Conservation (phyloP, 2,329 filamentous ascomycete species). For the Periconia sp. region DNA sequence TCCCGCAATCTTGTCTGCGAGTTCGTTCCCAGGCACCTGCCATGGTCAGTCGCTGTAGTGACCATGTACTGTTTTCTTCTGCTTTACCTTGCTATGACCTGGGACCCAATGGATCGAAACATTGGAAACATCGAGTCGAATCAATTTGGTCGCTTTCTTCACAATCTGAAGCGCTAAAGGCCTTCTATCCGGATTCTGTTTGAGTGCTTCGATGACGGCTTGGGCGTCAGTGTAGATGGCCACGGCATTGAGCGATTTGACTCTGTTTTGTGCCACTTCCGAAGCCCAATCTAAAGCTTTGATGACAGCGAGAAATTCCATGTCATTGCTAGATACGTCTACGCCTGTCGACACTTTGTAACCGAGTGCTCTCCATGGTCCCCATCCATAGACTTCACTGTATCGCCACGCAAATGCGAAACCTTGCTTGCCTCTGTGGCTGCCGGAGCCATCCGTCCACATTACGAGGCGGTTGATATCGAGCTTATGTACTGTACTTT, state of each 20-base stretch:
- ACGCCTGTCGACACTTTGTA: constrained; percentile 7
- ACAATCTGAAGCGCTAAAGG: neutral
- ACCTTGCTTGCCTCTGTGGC: neutral
- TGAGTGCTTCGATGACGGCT: neutral
- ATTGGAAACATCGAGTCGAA: neutral
- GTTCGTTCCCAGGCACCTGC: constrained; percentile 14
- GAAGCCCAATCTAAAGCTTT: constrained; percentile 12
- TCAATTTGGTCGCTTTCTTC: constrained; percentile 2
- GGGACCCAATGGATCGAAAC: constrained; percentile 13
- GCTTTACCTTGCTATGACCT: constrained; percentile 11
- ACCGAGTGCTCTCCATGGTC: constrained; percentile 4
- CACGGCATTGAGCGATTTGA: constrained; percentile 1
- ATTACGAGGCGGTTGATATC: constrained; percentile 6
- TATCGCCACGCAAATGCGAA: constrained; percentile 9
- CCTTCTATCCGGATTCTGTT: too few relatives aligned
- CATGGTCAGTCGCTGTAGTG: neutral
- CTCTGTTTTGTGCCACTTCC: neutral
- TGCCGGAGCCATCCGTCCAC: constrained; percentile 12
- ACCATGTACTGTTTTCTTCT: neutral
- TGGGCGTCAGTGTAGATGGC: constrained; percentile 12
- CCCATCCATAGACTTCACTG: constrained; percentile 6
- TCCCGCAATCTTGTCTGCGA: constrained; percentile 10
- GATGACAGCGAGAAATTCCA: constrained; percentile 9
- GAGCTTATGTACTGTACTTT: constrained; percentile 5
- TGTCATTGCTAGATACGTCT: neutral